These are phyloP conservation scores for Talaromyces verruculosus DNA, from an alignment of 2,329 filamentous ascomycete genomes.

Conservation along the genomic window DNA sequence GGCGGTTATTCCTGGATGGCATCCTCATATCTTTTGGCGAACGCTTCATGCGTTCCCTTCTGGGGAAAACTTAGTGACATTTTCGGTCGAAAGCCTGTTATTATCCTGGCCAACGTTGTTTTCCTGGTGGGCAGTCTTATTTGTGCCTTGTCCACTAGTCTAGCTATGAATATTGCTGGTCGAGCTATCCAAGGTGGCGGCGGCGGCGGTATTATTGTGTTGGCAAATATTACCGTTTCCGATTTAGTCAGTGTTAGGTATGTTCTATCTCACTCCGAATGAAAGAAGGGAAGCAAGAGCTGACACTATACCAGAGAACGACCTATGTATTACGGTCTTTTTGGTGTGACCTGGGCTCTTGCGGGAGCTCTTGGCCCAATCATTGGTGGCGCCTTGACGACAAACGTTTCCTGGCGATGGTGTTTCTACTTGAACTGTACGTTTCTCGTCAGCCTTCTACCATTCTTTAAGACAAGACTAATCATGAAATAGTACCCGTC, in stretches of 20 bases:
- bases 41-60: slow-evolving; percentile 53
- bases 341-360: slow-evolving; percentile 62
- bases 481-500: no score
- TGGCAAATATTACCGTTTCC: slow-evolving; percentile 64
- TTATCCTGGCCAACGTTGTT: slow-evolving; percentile 59
- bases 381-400: slow-evolving; percentile 61
- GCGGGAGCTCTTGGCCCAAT: slow-evolving; percentile 61
- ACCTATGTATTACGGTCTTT: slow-evolving; percentile 62
- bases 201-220: slow-evolving; percentile 62
- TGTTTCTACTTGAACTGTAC: slow-evolving; percentile 61
- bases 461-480: no score
- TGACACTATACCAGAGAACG: slow-evolving; percentile 43
- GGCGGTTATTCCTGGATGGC: slow-evolving; percentile 52
- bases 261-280: not conserved
- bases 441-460: no score
- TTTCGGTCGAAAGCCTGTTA: slow-evolving; percentile 63
- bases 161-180: slow-evolving; percentile 63
- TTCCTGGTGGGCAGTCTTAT: slow-evolving; percentile 64
- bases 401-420: slow-evolving; percentile 61
- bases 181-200: slow-evolving; percentile 64
- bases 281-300: not conserved
- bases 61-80: slow-evolving; percentile 68
- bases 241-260: slow-evolving; percentile 63
- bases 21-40: slow-evolving; percentile 48
- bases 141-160: slow-evolving; percentile 58